phyloP scores from a whole-genome alignment of 768 basidiomycete genomes.

The Leccinum aurantiacum region DNA sequence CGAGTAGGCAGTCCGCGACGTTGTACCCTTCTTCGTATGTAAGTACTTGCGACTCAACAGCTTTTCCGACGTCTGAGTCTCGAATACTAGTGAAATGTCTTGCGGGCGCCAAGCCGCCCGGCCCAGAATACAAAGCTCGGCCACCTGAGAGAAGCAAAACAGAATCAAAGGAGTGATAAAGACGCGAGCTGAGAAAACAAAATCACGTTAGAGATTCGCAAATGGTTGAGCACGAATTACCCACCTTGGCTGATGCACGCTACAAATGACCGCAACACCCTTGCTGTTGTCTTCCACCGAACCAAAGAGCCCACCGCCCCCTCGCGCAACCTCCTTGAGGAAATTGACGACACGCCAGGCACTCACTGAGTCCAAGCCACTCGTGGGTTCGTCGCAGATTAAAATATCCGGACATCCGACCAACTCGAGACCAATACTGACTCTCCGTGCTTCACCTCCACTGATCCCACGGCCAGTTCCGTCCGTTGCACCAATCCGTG shows the following conservation, averaged over 20 bases:
- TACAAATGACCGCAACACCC: constrained; percentile 81
- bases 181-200: constrained; percentile 54
- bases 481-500: constrained; percentile 64
- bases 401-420: constrained; percentile 83
- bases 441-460: constrained; percentile 88
- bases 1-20: constrained; percentile 88
- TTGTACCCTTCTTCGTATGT: constrained; percentile 82
- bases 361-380: constrained; percentile 84
- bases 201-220: neutral
- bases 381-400: constrained; percentile 84
- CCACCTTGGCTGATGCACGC: constrained; percentile 84
- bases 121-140: constrained; percentile 74
- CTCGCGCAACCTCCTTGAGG: constrained; percentile 70
- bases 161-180: constrained; percentile 84
- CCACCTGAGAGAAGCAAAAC: constrained; percentile 80
- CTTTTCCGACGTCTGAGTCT: constrained; percentile 33
- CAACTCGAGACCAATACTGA: constrained; percentile 88
- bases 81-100: constrained; percentile 54
- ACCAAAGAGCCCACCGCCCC: constrained; percentile 27
- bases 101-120: constrained; percentile 68
- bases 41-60: constrained; percentile 36
- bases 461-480: constrained; percentile 80
- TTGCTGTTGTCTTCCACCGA: constrained; percentile 40
- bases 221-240: constrained; percentile 14
- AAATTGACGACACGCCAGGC: constrained; percentile 79